phyloP scores from a whole-genome alignment of 805 yeast genomes.

The Saccharomycopsis lassenensis region DNA sequence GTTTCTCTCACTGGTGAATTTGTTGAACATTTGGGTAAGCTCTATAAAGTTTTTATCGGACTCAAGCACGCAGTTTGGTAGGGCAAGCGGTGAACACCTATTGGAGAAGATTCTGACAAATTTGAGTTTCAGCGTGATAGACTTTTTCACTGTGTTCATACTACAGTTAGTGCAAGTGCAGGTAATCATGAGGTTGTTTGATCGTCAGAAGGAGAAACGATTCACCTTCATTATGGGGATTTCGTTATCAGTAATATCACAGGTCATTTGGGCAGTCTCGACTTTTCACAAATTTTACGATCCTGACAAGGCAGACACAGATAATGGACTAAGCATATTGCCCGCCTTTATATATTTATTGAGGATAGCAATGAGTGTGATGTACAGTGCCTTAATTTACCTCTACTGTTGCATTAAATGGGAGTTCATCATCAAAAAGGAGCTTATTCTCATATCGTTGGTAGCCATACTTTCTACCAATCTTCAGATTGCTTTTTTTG shows the following conservation, averaged over 20 bases:
- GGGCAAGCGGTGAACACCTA: constrained; percentile 32
- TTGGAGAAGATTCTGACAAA: constrained; percentile 31
- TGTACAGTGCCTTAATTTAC: constrained; percentile 54
- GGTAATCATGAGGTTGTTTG: constrained; percentile 55
- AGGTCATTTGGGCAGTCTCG: constrained; percentile 61
- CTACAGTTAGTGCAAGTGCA: constrained; percentile 63
- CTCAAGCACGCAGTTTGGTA: constrained; percentile 29
- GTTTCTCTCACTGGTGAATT: constrained; percentile 41
- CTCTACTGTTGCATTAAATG: constrained; percentile 44
- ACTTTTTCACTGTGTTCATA: constrained; percentile 44
- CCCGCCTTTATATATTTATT: constrained; percentile 69
- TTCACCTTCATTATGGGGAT: constrained; percentile 50
- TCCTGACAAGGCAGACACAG: constrained; percentile 28
- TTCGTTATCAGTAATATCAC: constrained; percentile 41
- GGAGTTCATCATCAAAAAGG: constrained; percentile 37
- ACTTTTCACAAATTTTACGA: constrained; percentile 30
- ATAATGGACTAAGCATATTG: constrained; percentile 43
- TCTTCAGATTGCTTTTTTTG: constrained; percentile 56
- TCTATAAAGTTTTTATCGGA: constrained; percentile 34
- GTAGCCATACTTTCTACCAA: constrained; percentile 45
- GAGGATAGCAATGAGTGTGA: constrained; percentile 57
- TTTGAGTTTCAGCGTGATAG: constrained; percentile 41
- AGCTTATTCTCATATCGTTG: constrained; percentile 43
- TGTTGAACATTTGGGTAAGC: constrained; percentile 38
- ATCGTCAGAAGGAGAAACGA: constrained; percentile 58